A percentile compares a stretch with the other conserved stretches of the same genome.
These are phyloP conservation scores for Astraeus odoratus DNA, from an alignment of 768 basidiomycete genomes.

Conservation along the genomic window DNA sequence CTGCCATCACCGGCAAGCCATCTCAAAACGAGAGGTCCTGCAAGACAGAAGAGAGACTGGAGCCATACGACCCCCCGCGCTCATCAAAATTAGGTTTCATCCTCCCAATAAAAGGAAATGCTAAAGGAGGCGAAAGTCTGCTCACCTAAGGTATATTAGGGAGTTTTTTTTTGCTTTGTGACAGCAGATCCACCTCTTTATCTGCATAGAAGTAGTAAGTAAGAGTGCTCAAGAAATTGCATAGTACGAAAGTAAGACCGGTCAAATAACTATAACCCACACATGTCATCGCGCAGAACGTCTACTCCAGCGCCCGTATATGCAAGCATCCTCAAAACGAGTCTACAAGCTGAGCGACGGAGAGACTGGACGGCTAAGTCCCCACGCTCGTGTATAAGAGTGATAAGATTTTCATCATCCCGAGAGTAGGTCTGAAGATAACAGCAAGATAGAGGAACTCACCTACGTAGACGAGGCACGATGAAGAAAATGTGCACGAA, in stretches of 20 bases:
- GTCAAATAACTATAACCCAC: constrained; percentile 33
- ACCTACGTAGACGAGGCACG: no score
- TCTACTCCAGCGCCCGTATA: constrained; percentile 28
- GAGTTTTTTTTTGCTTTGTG: no score
- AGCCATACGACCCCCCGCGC: constrained; percentile 16
- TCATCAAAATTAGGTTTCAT: constrained; percentile 21
- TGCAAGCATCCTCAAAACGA: constrained; percentile 30
- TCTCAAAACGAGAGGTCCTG: constrained; percentile 22
- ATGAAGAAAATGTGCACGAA: no score
- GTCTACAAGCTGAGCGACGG: constrained; percentile 27
- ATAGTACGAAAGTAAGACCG: constrained; percentile 1
- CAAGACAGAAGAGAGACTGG: constrained; percentile 20
- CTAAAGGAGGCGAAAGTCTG: neutral
- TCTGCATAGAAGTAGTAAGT: constrained; percentile 4
- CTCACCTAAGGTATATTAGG: no score
- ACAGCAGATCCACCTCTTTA: no score
- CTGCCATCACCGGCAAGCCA: constrained; percentile 16
- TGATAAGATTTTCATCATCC: constrained; percentile 26
- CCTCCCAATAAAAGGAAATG: constrained; percentile 14
- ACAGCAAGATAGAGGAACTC: no score
- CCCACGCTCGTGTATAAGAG: constrained; percentile 26
- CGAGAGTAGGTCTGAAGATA: no score
- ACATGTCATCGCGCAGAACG: constrained; percentile 28
- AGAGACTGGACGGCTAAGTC: constrained; percentile 28
- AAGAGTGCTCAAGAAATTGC: neutral